Evolutionary conservation across 371 early-diverging fungal species (phyloP).

Genomic region (Gilbertella persicaria): DNA sequence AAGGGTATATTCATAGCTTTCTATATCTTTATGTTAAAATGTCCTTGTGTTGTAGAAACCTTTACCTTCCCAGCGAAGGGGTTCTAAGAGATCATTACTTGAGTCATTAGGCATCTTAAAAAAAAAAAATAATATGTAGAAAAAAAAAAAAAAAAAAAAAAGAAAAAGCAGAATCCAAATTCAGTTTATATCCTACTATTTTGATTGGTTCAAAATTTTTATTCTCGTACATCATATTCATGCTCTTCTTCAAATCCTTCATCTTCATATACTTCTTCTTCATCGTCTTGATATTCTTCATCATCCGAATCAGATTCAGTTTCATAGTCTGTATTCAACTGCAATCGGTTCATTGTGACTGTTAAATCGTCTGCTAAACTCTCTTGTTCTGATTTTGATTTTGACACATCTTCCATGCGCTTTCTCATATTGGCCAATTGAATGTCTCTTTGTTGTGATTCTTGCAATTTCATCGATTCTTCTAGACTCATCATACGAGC

Average conservation of each 20-base stretch:
- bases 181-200: not conserved
- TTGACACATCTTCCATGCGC: conserved; percentile 24
- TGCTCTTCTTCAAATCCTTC: conserved; percentile 44
- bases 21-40: too few relatives aligned
- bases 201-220: conserved; percentile 3
- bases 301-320: conserved; percentile 29
- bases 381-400: conserved; percentile 12
- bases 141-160: not conserved
- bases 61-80: too few relatives aligned
- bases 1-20: too few relatives aligned
- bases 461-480: conserved; percentile 41
- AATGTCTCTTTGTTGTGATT: conserved; percentile 32
- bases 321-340: conserved; percentile 34
- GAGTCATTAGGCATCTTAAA: not conserved
- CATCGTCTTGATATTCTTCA: conserved; percentile 28
- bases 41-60: too few relatives aligned
- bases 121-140: not conserved
- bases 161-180: not conserved
- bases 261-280: conserved; percentile 35
- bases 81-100: not conserved
- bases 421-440: conserved; percentile 34
- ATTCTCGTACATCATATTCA: conserved; percentile 18
- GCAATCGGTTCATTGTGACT: conserved; percentile 28
- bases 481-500: conserved; percentile 39
- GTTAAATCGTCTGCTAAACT: conserved; percentile 42